A percentile compares a stretch with the other conserved stretches of the same genome.
phyloP scores from a whole-genome alignment of 2,329 filamentous ascomycete species.

The Calycina herbarum region DNA sequence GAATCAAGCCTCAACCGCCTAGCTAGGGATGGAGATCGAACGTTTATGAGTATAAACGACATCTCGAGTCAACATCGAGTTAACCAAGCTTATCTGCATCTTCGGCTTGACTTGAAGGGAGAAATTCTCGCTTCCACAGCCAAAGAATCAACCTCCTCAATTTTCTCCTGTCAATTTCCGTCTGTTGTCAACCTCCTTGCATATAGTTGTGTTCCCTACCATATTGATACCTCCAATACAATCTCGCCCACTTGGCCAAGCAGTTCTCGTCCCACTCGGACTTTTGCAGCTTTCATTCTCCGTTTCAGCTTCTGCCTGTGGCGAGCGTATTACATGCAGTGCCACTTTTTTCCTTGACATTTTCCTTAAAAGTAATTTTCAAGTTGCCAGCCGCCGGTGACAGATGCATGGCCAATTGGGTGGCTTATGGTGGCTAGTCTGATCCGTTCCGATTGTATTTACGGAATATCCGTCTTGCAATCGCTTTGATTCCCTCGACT shows the following conservation, averaged over 20 bases:
- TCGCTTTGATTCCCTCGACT: not conserved
- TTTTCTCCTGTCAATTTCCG: constrained; percentile 8
- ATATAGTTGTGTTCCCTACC: constrained; percentile 7
- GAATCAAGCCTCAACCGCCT: constrained; percentile 1
- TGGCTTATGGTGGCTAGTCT: constrained; percentile 3
- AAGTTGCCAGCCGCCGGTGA: not conserved
- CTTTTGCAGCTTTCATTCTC: constrained; percentile 10
- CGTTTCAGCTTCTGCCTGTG: constrained; percentile 11
- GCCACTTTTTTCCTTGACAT: not conserved
- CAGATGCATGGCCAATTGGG: constrained; percentile 1
- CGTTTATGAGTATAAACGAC: not conserved
- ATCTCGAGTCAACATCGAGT: not conserved
- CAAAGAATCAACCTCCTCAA: not conserved
- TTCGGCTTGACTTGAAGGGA: not conserved
- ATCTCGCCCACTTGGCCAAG: constrained; percentile 6
- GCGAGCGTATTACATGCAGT: constrained; percentile 5
- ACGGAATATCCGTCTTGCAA: constrained; percentile 6
- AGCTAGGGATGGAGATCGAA: not conserved
- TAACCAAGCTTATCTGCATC: not conserved
- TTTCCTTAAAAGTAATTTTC: not conserved
- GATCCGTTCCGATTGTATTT: constrained; percentile 2
- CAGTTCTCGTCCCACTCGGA: constrained; percentile 19
- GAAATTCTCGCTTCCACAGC: not conserved
- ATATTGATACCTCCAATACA: constrained; percentile 5
- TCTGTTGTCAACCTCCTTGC: constrained; percentile 9